Conservation (phyloP, 1,139 yeast species). For the Saccharomyces hybrid region DNA sequence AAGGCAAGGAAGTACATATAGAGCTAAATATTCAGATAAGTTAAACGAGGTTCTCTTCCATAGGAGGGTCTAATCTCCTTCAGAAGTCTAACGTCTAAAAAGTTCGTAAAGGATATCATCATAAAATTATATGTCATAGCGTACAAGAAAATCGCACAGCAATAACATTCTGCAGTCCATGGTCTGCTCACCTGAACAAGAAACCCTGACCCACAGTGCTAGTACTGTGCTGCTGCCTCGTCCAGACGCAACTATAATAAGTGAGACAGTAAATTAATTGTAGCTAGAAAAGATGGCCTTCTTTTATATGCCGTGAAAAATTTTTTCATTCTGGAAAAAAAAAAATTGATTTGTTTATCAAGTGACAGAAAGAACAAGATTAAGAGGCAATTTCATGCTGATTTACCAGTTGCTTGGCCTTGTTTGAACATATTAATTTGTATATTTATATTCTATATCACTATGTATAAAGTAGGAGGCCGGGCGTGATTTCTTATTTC, state of each 20-base stretch:
- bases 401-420: neutral
- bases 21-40: conserved; percentile 11
- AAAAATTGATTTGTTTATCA: neutral
- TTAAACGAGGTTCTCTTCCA: conserved; percentile 14
- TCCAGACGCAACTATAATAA: neutral
- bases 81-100: conserved; percentile 36
- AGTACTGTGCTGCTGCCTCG: neutral
- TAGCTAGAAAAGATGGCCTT: neutral
- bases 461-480: neutral
- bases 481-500: neutral
- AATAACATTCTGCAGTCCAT: neutral
- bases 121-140: conserved; percentile 4
- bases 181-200: neutral
- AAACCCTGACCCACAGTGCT: neutral
- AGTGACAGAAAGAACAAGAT: neutral
- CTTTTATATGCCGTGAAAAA: neutral
- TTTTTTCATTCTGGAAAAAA: neutral
- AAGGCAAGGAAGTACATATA: neutral
- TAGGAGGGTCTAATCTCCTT: conserved; percentile 9
- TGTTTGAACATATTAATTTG: neutral
- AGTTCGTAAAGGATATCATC: conserved; percentile 27
- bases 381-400: neutral
- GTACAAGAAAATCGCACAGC: neutral
- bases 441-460: neutral
- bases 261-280: no score